Conservation (phyloP, 257 asterid genomes). For the Buddleja alternifolia region DNA sequence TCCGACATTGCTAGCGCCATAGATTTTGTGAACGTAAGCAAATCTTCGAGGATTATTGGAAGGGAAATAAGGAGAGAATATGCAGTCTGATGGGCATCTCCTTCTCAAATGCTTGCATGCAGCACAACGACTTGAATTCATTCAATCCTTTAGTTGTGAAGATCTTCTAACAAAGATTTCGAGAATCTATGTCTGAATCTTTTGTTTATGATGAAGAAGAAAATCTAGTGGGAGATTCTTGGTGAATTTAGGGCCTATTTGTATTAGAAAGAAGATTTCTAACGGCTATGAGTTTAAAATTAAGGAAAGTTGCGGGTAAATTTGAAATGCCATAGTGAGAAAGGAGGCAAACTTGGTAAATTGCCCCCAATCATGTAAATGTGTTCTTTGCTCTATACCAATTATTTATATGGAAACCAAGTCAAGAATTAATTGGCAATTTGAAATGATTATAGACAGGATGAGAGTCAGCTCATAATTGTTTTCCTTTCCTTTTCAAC, state of each 20-base stretch:
- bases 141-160: background rate
- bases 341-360: slow-evolving; percentile 8
- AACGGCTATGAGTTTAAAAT: slow-evolving; percentile 27
- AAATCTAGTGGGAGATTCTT: slow-evolving; percentile 27
- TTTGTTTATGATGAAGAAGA: background rate
- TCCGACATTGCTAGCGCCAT: slow-evolving; percentile 72
- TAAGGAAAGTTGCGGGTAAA: slow-evolving; percentile 19
- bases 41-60: slow-evolving; percentile 63
- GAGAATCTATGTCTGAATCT: slow-evolving; percentile 24
- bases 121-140: slow-evolving; percentile 69
- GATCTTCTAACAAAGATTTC: background rate
- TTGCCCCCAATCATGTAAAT: background rate
- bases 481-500: background rate
- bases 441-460: background rate
- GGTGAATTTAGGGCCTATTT: background rate
- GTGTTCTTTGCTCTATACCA: background rate
- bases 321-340: background rate
- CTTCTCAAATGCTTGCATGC: slow-evolving; percentile 78
- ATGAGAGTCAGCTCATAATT: background rate
- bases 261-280: background rate
- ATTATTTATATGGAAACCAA: background rate
- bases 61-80: slow-evolving; percentile 76
- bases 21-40: slow-evolving; percentile 61
- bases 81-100: slow-evolving; percentile 68
- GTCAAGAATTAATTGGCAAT: background rate